Conservation (phyloP, 2,329 filamentous ascomycete genomes). For the Nemania diffusa region DNA sequence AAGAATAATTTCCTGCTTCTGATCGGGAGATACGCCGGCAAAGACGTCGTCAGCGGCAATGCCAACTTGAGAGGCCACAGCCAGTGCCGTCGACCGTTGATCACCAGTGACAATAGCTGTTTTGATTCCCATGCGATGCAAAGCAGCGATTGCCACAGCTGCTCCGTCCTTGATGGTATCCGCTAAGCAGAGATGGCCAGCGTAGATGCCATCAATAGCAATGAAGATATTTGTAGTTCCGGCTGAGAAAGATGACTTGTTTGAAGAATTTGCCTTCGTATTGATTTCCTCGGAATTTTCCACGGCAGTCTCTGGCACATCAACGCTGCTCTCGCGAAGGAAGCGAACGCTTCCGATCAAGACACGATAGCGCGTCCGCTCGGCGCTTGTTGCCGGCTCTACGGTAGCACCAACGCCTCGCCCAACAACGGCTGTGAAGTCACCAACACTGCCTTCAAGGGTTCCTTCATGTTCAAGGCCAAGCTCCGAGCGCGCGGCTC, state of each 20-base stretch:
- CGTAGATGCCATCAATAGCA: conserved; percentile 83
- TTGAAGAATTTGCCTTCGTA: conserved; percentile 53
- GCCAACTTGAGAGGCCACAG: conserved; percentile 84
- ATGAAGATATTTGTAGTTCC: conserved; percentile 93
- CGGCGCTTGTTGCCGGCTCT: conserved; percentile 76
- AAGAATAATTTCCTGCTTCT: conserved; percentile 88
- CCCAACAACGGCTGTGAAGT: conserved; percentile 85
- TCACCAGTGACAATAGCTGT: conserved; percentile 95
- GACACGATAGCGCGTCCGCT: conserved; percentile 79
- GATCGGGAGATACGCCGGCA: conserved; percentile 87
- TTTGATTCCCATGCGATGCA: conserved; percentile 85
- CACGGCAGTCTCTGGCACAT: conserved; percentile 71
- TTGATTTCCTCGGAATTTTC: conserved; percentile 71
- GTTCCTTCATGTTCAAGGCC: conserved; percentile 76
- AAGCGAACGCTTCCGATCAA: conserved; percentile 85
- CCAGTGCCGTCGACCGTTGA: conserved; percentile 82
- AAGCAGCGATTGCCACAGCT: conserved; percentile 79
- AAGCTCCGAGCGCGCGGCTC: conserved; percentile 79
- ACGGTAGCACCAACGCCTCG: conserved; percentile 85
- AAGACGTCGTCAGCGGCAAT: conserved; percentile 81
- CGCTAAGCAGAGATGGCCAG: conserved; percentile 83
- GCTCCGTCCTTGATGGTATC: conserved; percentile 94
- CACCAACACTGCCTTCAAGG: conserved; percentile 84
- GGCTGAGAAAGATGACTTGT: conserved; percentile 53
- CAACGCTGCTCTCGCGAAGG: conserved; percentile 75